Conservation (phyloP, 2,329 filamentous ascomycete genomes). For the Colletotrichum lindemuthianum region DNA sequence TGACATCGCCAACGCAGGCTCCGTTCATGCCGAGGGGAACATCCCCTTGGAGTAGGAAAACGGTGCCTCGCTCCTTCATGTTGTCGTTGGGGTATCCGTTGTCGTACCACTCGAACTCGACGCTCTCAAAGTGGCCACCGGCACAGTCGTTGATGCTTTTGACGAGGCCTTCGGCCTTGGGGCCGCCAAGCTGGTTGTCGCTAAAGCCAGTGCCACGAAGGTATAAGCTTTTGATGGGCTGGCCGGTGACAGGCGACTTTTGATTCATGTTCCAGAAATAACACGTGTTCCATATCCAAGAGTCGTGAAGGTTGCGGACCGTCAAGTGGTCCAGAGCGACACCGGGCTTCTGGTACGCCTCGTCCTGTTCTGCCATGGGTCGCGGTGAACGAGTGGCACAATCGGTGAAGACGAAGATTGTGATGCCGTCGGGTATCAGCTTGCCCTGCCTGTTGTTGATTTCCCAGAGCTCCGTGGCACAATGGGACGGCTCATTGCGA, state of each 20-base stretch:
- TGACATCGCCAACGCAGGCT: slow-evolving; percentile 6
- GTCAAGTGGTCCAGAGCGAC: slow-evolving; percentile 27
- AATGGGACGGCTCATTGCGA: slow-evolving; percentile 7
- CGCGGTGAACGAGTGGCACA: slow-evolving; percentile 36
- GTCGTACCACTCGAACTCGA: slow-evolving; percentile 14
- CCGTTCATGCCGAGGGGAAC: slow-evolving; percentile 5
- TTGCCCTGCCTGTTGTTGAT: neutral
- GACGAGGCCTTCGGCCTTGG: slow-evolving; percentile 10
- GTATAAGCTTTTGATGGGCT: neutral
- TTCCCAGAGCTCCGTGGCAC: slow-evolving; percentile 23
- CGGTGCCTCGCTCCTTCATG: slow-evolving; percentile 6
- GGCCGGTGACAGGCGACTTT: neutral
- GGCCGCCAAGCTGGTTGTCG: slow-evolving; percentile 20
- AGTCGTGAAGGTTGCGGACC: slow-evolving; percentile 20
- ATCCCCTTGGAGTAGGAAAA: slow-evolving; percentile 2
- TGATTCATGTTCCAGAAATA: slow-evolving; percentile 10
- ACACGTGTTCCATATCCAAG: slow-evolving; percentile 36
- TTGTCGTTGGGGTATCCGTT: neutral
- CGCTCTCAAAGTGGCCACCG: neutral
- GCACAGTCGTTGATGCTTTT: slow-evolving; percentile 7
- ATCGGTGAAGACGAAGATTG: slow-evolving; percentile 38
- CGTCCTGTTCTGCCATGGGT: slow-evolving; percentile 33
- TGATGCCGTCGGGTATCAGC: slow-evolving; percentile 27
- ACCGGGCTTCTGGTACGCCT: slow-evolving; percentile 33
- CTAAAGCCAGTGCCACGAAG: slow-evolving; percentile 12